phyloP scores from a whole-genome alignment of 495 filamentous ascomycete genomes.

The Penicillium mononematosum region DNA sequence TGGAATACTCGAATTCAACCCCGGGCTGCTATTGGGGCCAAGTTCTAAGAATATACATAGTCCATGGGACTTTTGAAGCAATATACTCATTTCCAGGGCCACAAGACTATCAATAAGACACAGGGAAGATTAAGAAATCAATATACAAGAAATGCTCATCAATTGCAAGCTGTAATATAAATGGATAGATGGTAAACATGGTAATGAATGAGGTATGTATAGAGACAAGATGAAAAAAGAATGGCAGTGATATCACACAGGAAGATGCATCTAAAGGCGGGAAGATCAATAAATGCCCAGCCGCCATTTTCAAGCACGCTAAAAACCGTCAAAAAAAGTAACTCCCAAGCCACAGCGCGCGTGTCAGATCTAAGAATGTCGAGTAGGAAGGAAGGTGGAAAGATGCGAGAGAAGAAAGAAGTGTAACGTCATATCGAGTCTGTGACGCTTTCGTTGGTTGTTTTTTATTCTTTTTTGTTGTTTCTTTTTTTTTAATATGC shows the following conservation, averaged over 20 bases:
- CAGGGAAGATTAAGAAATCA: background rate
- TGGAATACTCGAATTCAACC: background rate
- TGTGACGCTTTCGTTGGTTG: constrained; percentile 7
- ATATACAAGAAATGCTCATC: constrained; percentile 2
- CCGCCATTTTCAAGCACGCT: constrained; percentile 15
- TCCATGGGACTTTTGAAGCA: background rate
- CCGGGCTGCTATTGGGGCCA: background rate
- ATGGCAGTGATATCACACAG: constrained; percentile 13
- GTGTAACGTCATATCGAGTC: constrained; percentile 3
- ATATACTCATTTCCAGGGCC: background rate
- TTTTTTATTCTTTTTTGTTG: constrained; percentile 6
- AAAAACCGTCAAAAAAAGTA: constrained; percentile 14
- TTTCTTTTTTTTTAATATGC: constrained; percentile 29
- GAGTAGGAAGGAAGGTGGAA: constrained; percentile 10
- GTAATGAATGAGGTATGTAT: constrained; percentile 16
- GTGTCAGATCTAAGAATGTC: constrained; percentile 13
- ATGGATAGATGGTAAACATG: constrained; percentile 11
- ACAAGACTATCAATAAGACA: background rate
- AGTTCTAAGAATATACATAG: background rate
- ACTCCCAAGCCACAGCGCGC: constrained; percentile 7
- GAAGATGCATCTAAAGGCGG: constrained; percentile 10
- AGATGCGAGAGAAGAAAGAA: constrained; percentile 7
- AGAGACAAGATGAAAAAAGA: constrained; percentile 8
- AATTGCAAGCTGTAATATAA: constrained; percentile 12
- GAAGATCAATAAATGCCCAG: constrained; percentile 8